Evolutionary conservation across 768 basidiomycete species (phyloP), one percentile per base, ranked within the genome.

Genomic region (Amanita rimosa): DNA sequence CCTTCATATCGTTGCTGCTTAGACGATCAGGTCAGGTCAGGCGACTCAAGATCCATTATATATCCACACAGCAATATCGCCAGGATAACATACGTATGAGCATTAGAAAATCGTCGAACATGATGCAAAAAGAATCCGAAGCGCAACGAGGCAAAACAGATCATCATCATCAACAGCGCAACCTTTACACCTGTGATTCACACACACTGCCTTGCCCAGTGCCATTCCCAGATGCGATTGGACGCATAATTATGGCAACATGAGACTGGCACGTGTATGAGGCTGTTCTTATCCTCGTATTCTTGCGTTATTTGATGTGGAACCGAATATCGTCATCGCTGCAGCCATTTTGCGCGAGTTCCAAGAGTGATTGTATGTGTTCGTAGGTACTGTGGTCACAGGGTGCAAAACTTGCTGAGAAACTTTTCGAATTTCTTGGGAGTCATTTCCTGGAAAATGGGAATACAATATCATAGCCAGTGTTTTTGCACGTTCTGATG

Each of bases 401-500:
- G 58, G 14, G 64, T 53, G 26, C 85, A 78, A 41, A 88, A 64
- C 48, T 73, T 72, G n/a, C 64, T 55, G 36, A 89, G 64, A 60
- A 86, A 85, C 7, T 65, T 62, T 41, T 69, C 56, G 66, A 88
- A 88, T 56, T 81, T 65, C 36, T 58, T 59, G 5, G 69, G 69
- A 11, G 71, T 62, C 85, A 90, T 89, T 29, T 74, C 69, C 19
- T 75, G 58, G 54, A 82, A 63, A 57, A 85, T 86, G 1, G 67
- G 71, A 5, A 70, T 62, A 57, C 71, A 63, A 6, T 56, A 54
- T n/a, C n/a, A 19, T 42, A 50, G n/a, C 39, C 24, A 56, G 48
- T 26, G 10, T 17, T n/a, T 10, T 35, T 22, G 17, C 24, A 16
- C 3, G 24, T 17, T 31, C 26, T 27, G 27, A 27, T 35, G 50